These are phyloP conservation scores for Clonostachys solani DNA, from an alignment of 2,329 filamentous ascomycete genomes.

Conservation along the genomic window DNA sequence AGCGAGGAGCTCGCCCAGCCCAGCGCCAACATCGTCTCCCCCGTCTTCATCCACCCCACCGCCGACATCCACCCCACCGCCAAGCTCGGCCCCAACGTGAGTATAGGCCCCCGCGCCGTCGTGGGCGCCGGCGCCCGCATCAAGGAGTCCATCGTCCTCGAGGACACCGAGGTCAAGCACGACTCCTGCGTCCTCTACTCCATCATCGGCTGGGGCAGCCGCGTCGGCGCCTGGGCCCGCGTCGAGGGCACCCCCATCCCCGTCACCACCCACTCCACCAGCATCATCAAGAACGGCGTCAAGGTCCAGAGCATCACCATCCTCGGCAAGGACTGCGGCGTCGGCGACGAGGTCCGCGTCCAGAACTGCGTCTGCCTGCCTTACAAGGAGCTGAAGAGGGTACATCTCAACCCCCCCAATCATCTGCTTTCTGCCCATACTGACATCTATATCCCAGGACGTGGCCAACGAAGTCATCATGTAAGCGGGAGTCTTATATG, in stretches of 20 bases:
- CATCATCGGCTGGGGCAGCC: conserved; percentile 96
- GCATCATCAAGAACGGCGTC: conserved; percentile 94
- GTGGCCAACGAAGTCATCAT: conserved; percentile 88
- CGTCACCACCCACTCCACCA: conserved; percentile 83
- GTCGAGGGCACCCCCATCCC: conserved; percentile 93
- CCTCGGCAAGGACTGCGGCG: conserved; percentile 89
- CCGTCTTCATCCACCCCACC: conserved; percentile 92
- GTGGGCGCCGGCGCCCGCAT: conserved; percentile 85
- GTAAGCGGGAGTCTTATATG: conserved; percentile 41
- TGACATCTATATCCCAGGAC: conserved; percentile 50
- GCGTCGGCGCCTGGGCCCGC: conserved; percentile 94
- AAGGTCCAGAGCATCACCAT: conserved; percentile 99
- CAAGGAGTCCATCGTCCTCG: conserved; percentile 94
- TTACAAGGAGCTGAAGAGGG: conserved; percentile 96
- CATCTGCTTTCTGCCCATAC: not conserved
- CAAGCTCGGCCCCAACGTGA: conserved; percentile 95
- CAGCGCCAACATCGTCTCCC: conserved; percentile 82
- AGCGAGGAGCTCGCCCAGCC: conserved; percentile 75
- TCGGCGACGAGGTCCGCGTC: conserved; percentile 90
- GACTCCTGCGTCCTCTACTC: conserved; percentile 93
- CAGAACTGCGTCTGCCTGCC: conserved; percentile 98
- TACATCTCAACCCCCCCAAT: conserved; percentile 38
- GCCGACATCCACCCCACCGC: conserved; percentile 90
- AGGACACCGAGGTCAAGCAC: conserved; percentile 94
- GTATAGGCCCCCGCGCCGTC: conserved; percentile 82